Evolutionary conservation across 768 basidiomycete species (phyloP), one percentile per base, ranked within the genome.

Genomic region (Galerina marginata): DNA sequence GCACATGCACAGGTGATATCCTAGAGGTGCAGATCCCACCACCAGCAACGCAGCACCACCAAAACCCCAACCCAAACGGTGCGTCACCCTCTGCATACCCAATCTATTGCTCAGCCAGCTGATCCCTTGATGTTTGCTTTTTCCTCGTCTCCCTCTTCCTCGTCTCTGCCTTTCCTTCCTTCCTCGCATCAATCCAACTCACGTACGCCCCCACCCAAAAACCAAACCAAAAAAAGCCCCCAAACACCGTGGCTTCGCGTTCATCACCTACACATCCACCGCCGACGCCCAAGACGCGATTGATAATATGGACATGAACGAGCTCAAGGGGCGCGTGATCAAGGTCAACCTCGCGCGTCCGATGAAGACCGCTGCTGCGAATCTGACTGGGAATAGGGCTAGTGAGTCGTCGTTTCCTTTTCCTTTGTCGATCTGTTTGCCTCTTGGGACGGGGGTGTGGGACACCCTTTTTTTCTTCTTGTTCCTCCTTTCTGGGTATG

Each of bases 251-350:
- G 96, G 96, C 9, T 98, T 95, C 77, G 96, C 90, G 9, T 98
- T 98, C 71, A 86, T 98, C 49, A 95, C 95, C 1, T 99, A 86
- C 72, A 77, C 87, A 10, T 90, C 89, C 6, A 71, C 91, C 9
- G 83, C 84, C 23, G 94, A 96, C 74, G 95, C 96, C 4, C 91
- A 93, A 70, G 96, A 98, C 72, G 96, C 96, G 29, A 96, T 98
- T 61, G 96, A 99, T 81, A 99, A 99, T 77, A 98, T 95, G 93
- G 95, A 99, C 75, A 79, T 96, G 75, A 97, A 96, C 69, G 95
- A 96, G 71, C 80, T 92, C 59, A 83, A 79, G 51, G 93, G 88
- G 51, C 85, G 84, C 60, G 88, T 91, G 53, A 75, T 92, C 62
- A 92, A 89, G 77, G 94, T 89, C 50, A 96, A 92, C 71, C 74